Evolutionary conservation across 1,284 basidiomycete species (phyloP), one percentile per base, ranked within the genome.

Genomic region (Rhodotorula sp.): DNA sequence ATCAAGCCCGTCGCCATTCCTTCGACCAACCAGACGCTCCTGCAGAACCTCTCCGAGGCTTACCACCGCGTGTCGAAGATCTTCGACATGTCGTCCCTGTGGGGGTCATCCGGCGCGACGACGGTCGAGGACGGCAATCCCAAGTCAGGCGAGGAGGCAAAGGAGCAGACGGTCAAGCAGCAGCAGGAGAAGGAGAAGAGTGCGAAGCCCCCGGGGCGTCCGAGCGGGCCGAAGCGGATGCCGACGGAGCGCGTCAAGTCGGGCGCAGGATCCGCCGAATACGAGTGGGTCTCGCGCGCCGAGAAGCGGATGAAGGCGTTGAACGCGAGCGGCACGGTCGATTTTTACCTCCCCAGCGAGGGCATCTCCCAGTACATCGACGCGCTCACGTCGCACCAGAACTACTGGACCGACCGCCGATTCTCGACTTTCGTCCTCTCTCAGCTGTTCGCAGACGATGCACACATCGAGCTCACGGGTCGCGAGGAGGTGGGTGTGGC

Each of bases 1-100:
- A 72, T 81, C 62, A 77, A 78, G 30, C 79, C 80, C 6, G 71
- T 81, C 16, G 15, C 51, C n/a, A 52, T 59, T 40, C 77, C 78
- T n/a, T 77, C 75, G 8, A 75, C 79, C 9, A 78, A 78, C 24
- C 72, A 70, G 24, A 74, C 78, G 11, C 62, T 82, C 1, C 73
- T 79, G 0, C 75, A 76, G 40, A 74, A 74, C 58, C 57, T 74
- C 11, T 75, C 78, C 2, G 73, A 80, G 10, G 71, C 76, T 0
- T 69, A 77, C 74, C 76, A 62, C n/a, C 72, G 77, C 65, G 76
- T 81, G 44, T 76, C 73, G 55, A 74, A 71, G 20, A 69, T 81
- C 8, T 77, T 81, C 55, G 77, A 79, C 56, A 59, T 65, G 31
- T 70, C 68, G 22, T 63, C 62, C 3, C 64, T 73, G 4, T 74